Base-by-base conservation (phyloP, 73 alveolate genomes). In the Tetrahymena thermophila region DNA sequence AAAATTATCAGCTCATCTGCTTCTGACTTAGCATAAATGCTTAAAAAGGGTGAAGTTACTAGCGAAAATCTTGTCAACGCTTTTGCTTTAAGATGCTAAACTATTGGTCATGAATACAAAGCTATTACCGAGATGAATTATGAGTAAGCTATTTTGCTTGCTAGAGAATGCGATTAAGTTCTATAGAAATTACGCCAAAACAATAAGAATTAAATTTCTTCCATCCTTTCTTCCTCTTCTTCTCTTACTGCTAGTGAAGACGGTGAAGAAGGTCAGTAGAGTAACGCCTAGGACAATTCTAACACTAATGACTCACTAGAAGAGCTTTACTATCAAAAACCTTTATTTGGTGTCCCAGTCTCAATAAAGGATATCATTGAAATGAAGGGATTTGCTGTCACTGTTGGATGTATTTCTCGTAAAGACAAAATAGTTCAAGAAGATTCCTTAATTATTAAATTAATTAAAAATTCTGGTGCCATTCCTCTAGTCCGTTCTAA, bases 401-500 rank as follows among this genome's bases (percentile, higher is more conserved):
- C 99, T 10, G 94, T 35, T 42, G 98, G 99, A 10, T n/a, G 84
- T n/a, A 96, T 96, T 13, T 31, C 94, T 94, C 34, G 56, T 19
- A 34, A 85, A 43, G 94, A 37, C 43, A 93, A 94, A 21, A 34
- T 85, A 10, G 96, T 43, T 1, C n/a, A 42, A 6, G 96, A 96
- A 56, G 99, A 97, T 96, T 96, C 97, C 11, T 34, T 71, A 44
- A 21, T 71, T 3, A 97, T 97, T 10, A 14, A 85, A 35, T 42
- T 94, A 31, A 35, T 97, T 28, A 97, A 97, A 71, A 94, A 94
- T 35, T 56, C 93, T 11, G 99, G 99, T 21, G 99, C 98, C n/a
- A 96, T 98, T 34, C 97, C 96, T 10, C 95, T 97, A 56, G 98
- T 96, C 23, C 96, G 95, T 93, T 25, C 98, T 38, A 97, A 96